Percentiles rank a stretch among this genome's conserved stretches.
Evolutionary conservation across 352 stramenopile species (phyloP).

Genomic region (Phytophthora constricta): DNA sequence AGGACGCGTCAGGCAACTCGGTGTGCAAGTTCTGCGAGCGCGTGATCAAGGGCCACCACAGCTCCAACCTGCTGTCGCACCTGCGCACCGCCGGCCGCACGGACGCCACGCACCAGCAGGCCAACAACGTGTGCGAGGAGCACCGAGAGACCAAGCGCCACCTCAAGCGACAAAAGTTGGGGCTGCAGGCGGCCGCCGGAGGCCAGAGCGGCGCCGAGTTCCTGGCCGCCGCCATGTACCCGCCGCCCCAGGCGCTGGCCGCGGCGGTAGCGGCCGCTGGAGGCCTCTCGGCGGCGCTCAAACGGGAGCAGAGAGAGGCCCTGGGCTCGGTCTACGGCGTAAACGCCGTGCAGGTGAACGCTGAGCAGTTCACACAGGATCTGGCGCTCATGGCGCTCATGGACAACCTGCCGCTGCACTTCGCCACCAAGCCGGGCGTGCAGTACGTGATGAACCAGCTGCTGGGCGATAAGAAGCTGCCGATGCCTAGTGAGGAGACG

Average conservation of each 20-base stretch:
- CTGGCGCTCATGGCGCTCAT: constrained; percentile 74
- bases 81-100: constrained; percentile 76
- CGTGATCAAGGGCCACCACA: constrained; percentile 88
- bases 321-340: constrained; percentile 26
- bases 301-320: constrained; percentile 51
- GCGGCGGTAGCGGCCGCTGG: constrained; percentile 52
- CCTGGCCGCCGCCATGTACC: constrained; percentile 41
- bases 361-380: constrained; percentile 77
- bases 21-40: constrained; percentile 87
- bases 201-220: constrained; percentile 47
- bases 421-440: constrained; percentile 63
- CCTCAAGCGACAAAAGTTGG: constrained; percentile 79
- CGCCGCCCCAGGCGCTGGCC: constrained; percentile 47
- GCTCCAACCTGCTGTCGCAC: constrained; percentile 82
- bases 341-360: constrained; percentile 41
- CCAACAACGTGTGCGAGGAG: constrained; percentile 78
- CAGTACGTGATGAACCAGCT: constrained; percentile 75
- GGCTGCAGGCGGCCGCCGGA: constrained; percentile 34
- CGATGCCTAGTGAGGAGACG: constrained; percentile 60
- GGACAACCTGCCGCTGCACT: constrained; percentile 77
- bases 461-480: constrained; percentile 71
- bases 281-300: constrained; percentile 40
- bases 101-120: constrained; percentile 74
- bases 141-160: constrained; percentile 82
- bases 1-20: constrained; percentile 77